These are phyloP conservation scores for Talaromyces sp. DNA, from an alignment of 2,329 filamentous ascomycete genomes.

Conservation along the genomic window DNA sequence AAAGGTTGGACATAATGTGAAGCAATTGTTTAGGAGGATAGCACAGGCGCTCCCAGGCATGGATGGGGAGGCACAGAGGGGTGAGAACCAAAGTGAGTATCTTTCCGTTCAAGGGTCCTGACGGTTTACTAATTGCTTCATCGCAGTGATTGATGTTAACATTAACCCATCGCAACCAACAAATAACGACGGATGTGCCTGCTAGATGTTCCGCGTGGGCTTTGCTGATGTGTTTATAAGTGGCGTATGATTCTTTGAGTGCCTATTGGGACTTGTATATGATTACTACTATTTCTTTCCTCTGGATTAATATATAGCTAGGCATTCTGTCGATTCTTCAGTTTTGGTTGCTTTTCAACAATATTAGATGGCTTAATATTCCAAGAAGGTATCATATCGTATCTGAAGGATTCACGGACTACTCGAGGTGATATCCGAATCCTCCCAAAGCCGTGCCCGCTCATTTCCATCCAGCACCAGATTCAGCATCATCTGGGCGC, in stretches of 20 bases:
- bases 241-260: slow-evolving; percentile 13
- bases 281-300: slow-evolving; percentile 12
- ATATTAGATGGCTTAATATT: no score
- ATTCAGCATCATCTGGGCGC: neutral
- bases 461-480: neutral
- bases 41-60: slow-evolving; percentile 96
- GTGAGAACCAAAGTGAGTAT: slow-evolving; percentile 73
- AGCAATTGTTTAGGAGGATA: slow-evolving; percentile 95
- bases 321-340: neutral
- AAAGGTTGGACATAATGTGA: slow-evolving; percentile 97
- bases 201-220: slow-evolving; percentile 40
- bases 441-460: neutral
- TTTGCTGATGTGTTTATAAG: slow-evolving; percentile 31
- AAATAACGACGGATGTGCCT: slow-evolving; percentile 71
- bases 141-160: slow-evolving; percentile 85
- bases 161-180: slow-evolving; percentile 67
- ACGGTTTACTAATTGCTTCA: neutral
- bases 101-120: neutral
- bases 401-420: no score
- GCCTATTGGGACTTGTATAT: slow-evolving; percentile 36
- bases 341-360: neutral
- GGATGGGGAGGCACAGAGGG: slow-evolving; percentile 82
- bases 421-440: neutral
- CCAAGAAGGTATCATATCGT: no score
- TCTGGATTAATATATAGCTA: slow-evolving; percentile 3